Conservation (phyloP, 768 basidiomycete species). For the Chiua virens region DNA sequence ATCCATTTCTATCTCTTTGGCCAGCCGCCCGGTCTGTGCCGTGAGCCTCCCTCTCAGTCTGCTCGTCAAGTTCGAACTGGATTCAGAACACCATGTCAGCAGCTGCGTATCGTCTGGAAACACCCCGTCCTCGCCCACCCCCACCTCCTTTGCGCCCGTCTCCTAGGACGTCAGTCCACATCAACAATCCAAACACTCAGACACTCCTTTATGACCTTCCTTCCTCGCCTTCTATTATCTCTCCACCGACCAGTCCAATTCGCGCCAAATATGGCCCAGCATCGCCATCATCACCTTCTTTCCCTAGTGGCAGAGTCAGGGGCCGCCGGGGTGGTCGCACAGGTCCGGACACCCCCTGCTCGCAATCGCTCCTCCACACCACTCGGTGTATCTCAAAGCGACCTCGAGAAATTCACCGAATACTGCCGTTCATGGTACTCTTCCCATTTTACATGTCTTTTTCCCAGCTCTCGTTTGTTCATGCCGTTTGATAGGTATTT, state of each 20-base stretch:
- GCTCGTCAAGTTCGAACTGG: constrained; percentile 32
- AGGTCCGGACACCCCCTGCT: constrained; percentile 46
- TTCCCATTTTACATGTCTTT: background rate
- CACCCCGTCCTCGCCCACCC: constrained; percentile 56
- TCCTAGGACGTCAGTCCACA: constrained; percentile 45
- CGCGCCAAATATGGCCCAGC: constrained; percentile 37
- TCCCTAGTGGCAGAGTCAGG: constrained; percentile 46
- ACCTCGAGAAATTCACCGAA: constrained; percentile 77
- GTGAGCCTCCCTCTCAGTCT: constrained; percentile 1
- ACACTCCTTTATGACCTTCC: constrained; percentile 79
- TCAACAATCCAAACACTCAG: constrained; percentile 47
- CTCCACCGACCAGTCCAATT: constrained; percentile 58
- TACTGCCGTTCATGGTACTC: constrained; percentile 76
- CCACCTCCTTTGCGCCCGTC: constrained; percentile 59
- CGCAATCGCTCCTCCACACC: constrained; percentile 72
- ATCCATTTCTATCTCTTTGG: constrained; percentile 10
- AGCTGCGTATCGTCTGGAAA: constrained; percentile 63
- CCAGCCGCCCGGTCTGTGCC: constrained; percentile 10
- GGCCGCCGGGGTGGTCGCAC: constrained; percentile 50
- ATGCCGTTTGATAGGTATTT: constrained; percentile 62
- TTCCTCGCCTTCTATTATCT: constrained; percentile 48
- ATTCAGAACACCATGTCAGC: constrained; percentile 51
- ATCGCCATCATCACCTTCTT: constrained; percentile 62
- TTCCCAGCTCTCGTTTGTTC: constrained; percentile 4
- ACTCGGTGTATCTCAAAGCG: constrained; percentile 59